Evolutionary conservation across 345 rosid genomes (phyloP).

Genomic region (Eucalyptus leucophloia): DNA sequence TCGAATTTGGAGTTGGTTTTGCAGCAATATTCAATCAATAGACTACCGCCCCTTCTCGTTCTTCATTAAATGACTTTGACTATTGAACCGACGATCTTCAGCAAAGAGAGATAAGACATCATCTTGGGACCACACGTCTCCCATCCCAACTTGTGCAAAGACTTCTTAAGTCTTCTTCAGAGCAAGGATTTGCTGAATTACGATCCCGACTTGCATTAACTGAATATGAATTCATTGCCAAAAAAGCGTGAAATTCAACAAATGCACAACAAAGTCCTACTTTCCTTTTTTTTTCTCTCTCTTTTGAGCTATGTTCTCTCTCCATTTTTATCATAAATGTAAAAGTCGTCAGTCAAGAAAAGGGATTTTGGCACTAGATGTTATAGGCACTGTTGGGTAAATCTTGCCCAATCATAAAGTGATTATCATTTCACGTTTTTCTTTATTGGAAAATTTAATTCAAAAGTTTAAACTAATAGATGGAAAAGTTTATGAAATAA

Average conservation of each 20-base stretch:
- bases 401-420: background rate
- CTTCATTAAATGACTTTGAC: background rate
- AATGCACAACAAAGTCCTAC: background rate
- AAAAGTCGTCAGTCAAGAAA: background rate
- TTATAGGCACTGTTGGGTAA: background rate
- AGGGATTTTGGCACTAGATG: background rate
- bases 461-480: background rate
- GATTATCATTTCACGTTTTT: background rate
- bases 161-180: background rate
- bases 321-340: background rate
- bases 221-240: background rate
- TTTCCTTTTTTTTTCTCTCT: background rate
- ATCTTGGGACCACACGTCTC: background rate
- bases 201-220: background rate
- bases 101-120: background rate
- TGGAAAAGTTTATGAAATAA: rapidly evolving
- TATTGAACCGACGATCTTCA: background rate
- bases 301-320: background rate
- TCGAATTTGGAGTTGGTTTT: no score
- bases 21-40: no score
- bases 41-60: background rate
- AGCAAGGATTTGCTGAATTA: background rate
- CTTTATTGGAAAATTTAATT: background rate
- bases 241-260: background rate
- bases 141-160: background rate